Evolutionary conservation across 148 eudicot genomes (phyloP), one percentile per base, ranked within the genome.

Genomic region (Vaccinium vitisidaea): DNA sequence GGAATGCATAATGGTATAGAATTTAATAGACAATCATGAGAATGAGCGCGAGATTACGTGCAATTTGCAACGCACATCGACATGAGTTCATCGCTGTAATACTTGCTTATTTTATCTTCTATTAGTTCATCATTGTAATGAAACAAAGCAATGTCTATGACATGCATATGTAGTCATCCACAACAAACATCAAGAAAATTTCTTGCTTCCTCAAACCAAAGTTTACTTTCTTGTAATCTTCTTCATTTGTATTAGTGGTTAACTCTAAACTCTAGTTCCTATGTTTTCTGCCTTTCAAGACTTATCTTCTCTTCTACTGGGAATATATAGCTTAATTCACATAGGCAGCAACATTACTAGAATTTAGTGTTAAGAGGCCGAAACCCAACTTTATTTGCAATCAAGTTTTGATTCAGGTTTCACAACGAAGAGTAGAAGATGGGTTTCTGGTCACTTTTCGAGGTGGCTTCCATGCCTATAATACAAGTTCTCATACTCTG

Each of bases 391-490:
- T 27, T 46, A 54, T 52, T 53, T 15, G 63, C n/a, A 2, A 18
- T 55, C 36, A 52, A 32, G 43, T 53, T 52, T 63, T 19, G 19
- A 16, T 49, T 50, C 6, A 73, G 15, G 19, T 30, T 79, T 30
- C 15, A 63, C 18, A 70, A 49, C 11, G 63, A 21, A 82, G 55
- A 52, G 70, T 19, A 50, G 52, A 87, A 87, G 82, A 87, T 87
- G 89, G 87, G 89, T 21, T 85, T 87, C 77, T 78, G 58, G 59
- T 27, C 85, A 13, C 85, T 90, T 12, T 32, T 90, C 5, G 84
- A 82, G 75, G 90, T 84, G 84, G 90, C 91, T 54, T 86, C 90
- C 15, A 79, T 85, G 85, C 85, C 89, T 0, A 82, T 82, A 67
- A 2, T 87, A 15, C 87, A 87, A 54, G 87, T 87, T 79, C 83